A percentile compares a stretch with the other conserved stretches of the same genome.
Conservation (phyloP, 352 stramenopile genomes). For the Phytophthora idaei region DNA sequence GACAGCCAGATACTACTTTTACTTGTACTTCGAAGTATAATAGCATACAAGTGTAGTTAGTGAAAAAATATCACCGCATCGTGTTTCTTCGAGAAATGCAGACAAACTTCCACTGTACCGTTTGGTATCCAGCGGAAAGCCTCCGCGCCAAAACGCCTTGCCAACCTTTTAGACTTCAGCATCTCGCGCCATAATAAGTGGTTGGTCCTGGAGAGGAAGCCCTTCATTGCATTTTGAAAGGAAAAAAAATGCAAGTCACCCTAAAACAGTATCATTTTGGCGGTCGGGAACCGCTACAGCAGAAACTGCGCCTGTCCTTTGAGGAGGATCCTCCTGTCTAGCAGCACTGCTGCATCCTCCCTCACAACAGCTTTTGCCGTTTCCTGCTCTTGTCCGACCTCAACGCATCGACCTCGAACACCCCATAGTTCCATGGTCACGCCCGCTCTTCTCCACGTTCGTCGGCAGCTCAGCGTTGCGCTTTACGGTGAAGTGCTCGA, state of each 20-base stretch:
- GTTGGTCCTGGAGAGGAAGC: too few species aligned
- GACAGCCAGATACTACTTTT: too few species aligned
- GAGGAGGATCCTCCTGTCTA: neutral
- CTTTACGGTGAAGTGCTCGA: slow-evolving; percentile 41
- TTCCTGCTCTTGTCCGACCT: neutral
- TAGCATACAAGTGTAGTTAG: too few species aligned
- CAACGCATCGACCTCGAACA: neutral
- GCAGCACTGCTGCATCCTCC: neutral
- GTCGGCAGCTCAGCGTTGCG: slow-evolving; percentile 20
- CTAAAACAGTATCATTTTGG: neutral
- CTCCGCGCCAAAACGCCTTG: too few species aligned
- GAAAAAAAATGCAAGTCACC: neutral
- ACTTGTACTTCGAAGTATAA: too few species aligned
- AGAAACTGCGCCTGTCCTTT: neutral
- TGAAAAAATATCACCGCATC: too few species aligned
- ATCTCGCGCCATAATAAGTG: too few species aligned
- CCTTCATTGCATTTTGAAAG: too few species aligned
- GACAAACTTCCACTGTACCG: too few species aligned
- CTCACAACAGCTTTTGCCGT: neutral
- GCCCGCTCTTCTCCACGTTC: slow-evolving; percentile 16
- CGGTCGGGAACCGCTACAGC: neutral
- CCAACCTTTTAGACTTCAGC: too few species aligned
- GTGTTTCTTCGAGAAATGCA: too few species aligned
- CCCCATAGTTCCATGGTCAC: neutral
- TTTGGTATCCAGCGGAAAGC: too few species aligned